Conservation (phyloP, 352 stramenopile species). For the Globisporangium canariense region DNA sequence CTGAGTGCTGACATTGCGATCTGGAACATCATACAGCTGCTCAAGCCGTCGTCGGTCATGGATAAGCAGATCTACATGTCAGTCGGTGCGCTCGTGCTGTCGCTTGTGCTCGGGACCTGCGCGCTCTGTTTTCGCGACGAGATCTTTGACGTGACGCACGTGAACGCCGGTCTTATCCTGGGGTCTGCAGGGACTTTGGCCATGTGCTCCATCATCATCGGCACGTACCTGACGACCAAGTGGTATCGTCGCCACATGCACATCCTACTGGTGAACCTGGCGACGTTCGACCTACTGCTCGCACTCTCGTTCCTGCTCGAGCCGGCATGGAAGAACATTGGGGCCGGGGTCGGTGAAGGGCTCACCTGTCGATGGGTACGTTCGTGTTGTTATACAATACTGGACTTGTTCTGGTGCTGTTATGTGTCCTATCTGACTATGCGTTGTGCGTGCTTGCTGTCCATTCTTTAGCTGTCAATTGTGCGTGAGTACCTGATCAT, state of each 20-base stretch:
- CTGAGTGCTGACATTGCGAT: conserved; percentile 23
- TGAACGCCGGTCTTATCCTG: conserved; percentile 63
- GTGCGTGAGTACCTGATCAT: conserved; percentile 74
- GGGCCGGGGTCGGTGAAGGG: conserved; percentile 31
- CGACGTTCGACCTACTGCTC: conserved; percentile 56
- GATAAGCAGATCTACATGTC: conserved; percentile 45
- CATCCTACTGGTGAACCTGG: conserved; percentile 64
- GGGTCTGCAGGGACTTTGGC: conserved; percentile 52
- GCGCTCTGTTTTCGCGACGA: conserved; percentile 42
- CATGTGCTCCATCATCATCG: conserved; percentile 59
- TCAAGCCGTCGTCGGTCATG: conserved; percentile 20
- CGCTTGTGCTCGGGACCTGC: conserved; percentile 40
- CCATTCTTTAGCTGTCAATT: conserved; percentile 37
- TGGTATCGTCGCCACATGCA: conserved; percentile 71
- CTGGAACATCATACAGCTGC: conserved; percentile 23
- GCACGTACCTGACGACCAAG: conserved; percentile 39
- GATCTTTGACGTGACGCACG: conserved; percentile 36
- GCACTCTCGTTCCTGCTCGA: conserved; percentile 72
- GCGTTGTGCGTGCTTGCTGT: background rate
- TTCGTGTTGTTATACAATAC: background rate
- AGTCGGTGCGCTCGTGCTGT: conserved; percentile 31
- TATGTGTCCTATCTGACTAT: background rate
- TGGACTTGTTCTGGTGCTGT: background rate
- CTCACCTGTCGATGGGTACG: conserved; percentile 50
- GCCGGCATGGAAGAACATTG: conserved; percentile 44